Base-by-base conservation (phyloP, 306 rosid species). In the Prunus fruticosa region DNA sequence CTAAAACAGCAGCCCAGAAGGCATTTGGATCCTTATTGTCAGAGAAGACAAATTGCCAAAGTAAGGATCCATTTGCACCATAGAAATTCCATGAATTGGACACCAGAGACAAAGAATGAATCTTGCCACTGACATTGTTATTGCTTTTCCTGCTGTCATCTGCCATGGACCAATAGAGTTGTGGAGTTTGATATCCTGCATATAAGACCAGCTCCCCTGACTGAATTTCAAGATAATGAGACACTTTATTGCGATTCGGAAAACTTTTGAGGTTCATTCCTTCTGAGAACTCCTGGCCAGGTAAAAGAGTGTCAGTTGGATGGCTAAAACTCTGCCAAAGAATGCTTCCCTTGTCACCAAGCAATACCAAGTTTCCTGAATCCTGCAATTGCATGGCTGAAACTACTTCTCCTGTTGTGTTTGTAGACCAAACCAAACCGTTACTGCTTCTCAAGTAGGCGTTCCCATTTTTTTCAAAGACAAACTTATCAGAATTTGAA, bases 311-410 rank as follows among this genome's bases (percentile, higher is more conserved):
- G 64, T 87, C 80, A 2, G 89, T 81, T 14, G 93, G 93, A 67
- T 80, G 78, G 64, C 77, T 78, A 76, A 84, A 89, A 78, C 91
- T 87, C 79, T 89, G 88, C 91, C 89, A 89, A 73, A 89, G 71
- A 67, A 82, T 13, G 7, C 69, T 71, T 25, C 62, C 74, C 34
- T 83, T 67, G n/a, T 52, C 75, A 4, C 84, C 85, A 45, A 78
- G 72, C 82, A 89, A 77, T n/a, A 83, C 84, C 82, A 89, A 76
- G 47, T 89, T 89, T 28, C 93, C 91, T 1, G 83, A 79, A 77
- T 87, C 87, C 75, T 56, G 57, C 71, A 87, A 71, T 65, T 83
- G 79, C 88, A 87, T 77, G 62, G 78, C 64, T 64, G 67, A 60
- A 45, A 72, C 91, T 5, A 47, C 81, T 47, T 85, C 56, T 75